These are phyloP conservation scores for Canavalia gladiata DNA, from an alignment of 306 rosid species.

Conservation along the genomic window DNA sequence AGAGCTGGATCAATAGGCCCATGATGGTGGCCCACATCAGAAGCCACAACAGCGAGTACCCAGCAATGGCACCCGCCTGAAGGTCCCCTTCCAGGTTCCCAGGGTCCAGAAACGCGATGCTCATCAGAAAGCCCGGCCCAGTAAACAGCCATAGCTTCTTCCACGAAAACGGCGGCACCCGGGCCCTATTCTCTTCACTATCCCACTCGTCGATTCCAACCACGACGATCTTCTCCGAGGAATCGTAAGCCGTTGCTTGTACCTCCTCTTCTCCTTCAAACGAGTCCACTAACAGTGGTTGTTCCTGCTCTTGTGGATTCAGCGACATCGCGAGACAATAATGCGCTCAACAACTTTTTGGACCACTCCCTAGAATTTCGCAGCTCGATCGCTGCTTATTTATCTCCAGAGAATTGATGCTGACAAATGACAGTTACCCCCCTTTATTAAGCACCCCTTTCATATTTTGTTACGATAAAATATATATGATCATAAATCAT, in stretches of 20 bases:
- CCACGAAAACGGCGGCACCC: constrained; percentile 89
- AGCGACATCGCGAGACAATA: constrained; percentile 38
- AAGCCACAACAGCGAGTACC: constrained; percentile 92
- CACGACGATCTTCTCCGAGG: constrained; percentile 70
- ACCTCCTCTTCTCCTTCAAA: constrained; percentile 34
- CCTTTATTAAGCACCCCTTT: too few relatives aligned
- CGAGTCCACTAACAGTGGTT: constrained; percentile 53
- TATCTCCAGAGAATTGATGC: too few relatives aligned
- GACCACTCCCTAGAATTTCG: not conserved
- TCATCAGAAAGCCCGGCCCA: constrained; percentile 95
- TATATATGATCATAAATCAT: too few relatives aligned
- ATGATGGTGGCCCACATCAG: constrained; percentile 93
- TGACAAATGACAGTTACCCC: too few relatives aligned
- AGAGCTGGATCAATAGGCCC: constrained; percentile 90
- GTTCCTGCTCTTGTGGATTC: constrained; percentile 45
- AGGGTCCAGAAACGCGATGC: constrained; percentile 94
- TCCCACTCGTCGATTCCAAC: constrained; percentile 63
- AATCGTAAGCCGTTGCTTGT: constrained; percentile 72
- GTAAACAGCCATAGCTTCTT: constrained; percentile 94
- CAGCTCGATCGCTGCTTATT: not conserved
- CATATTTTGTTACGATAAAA: too few relatives aligned
- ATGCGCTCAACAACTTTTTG: not conserved
- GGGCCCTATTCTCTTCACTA: constrained; percentile 1
- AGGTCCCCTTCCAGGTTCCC: constrained; percentile 96
- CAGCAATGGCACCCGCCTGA: constrained; percentile 94